These are phyloP conservation scores for Adansonia digitata DNA, from an alignment of 345 rosid genomes.

Conservation along the genomic window DNA sequence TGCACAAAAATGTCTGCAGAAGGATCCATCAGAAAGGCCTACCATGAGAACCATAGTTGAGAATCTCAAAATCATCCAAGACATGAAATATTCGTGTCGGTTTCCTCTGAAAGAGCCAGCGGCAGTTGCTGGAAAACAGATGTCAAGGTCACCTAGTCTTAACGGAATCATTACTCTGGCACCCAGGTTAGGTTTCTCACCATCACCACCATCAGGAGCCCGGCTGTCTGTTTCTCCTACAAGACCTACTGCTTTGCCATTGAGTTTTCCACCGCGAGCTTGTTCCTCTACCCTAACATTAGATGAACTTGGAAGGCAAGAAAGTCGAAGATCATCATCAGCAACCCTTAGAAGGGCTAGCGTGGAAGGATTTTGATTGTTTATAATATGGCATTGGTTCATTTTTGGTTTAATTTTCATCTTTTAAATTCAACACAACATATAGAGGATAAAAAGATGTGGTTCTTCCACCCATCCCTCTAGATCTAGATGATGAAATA, in stretches of 20 bases:
- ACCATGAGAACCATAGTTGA: constrained; percentile 86
- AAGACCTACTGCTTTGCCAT: constrained; percentile 40
- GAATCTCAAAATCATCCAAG: constrained; percentile 74
- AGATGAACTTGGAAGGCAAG: constrained; percentile 66
- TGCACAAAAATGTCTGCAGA: constrained; percentile 77
- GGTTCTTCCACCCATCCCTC: constrained; percentile 37
- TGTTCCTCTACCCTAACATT: constrained; percentile 59
- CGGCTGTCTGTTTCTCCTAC: constrained; percentile 53
- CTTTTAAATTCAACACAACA: constrained; percentile 27
- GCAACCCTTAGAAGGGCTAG: constrained; percentile 63
- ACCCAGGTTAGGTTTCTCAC: constrained; percentile 61
- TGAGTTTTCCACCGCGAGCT: constrained; percentile 55
- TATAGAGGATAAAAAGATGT: constrained; percentile 33
- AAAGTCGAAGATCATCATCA: constrained; percentile 63
- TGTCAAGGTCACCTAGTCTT: constrained; percentile 87
- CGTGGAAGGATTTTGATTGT: constrained; percentile 95
- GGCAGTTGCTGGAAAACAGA: constrained; percentile 48
- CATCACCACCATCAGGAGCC: constrained; percentile 65
- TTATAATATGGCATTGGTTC: constrained; percentile 32
- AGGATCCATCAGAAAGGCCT: constrained; percentile 89
- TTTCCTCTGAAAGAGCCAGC: constrained; percentile 89
- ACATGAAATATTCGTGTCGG: constrained; percentile 69
- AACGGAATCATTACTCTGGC: constrained; percentile 56
- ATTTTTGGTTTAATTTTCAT: constrained; percentile 17
- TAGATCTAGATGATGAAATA: constrained; percentile 20